Base-by-base conservation (phyloP, 306 rosid genomes). In the Phaseolus lunatus region DNA sequence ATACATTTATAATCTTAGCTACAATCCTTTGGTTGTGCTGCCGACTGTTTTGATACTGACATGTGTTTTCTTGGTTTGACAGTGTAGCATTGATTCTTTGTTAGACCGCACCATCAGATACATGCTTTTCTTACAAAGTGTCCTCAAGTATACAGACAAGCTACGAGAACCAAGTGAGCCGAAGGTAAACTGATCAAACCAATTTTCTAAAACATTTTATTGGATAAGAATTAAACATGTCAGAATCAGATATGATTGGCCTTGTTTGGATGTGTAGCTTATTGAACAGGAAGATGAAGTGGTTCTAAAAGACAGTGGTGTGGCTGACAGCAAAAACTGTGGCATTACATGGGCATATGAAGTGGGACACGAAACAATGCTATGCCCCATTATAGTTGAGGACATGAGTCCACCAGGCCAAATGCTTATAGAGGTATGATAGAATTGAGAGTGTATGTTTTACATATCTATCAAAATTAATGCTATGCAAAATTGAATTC, bases 41-140 rank as follows among this genome's bases (percentile, higher is more conserved):
- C 63, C 47, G 20, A 74, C 22, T 63, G 27, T 31, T 52, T 65
- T 56, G 29, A 31, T 29, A 39, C 35, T 74, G 66, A 85, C 72
- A 23, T 57, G 24, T 63, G 11, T 78, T 75, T 67, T 66, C 70
- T 37, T 86, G 67, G 82, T 88, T 84, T 20, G 71, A 86, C 97
- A 92, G 99, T 92, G 93, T 87, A 95, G 96, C 92, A 95, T 95
- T 16, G 97, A 92, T 85, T 86, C 87, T 23, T 82, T 95, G 87
- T 85, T 95, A 83, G 93, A 89, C 73, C 91, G 90, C 16, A 90
- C 97, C 27, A 89, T 90, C 90, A 86, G 87, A 79, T 90, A 95
- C 93, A 90, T 95, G 97, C 35, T 61, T 70, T 95, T 92, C 93
- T 84, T 92, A 77, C 89, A 86, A 79, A 76, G 90, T 1, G 81